Percentiles rank a stretch among this genome's conserved stretches.
Conservation (phyloP, 2,329 filamentous ascomycete genomes). For the Penicillium sp. region DNA sequence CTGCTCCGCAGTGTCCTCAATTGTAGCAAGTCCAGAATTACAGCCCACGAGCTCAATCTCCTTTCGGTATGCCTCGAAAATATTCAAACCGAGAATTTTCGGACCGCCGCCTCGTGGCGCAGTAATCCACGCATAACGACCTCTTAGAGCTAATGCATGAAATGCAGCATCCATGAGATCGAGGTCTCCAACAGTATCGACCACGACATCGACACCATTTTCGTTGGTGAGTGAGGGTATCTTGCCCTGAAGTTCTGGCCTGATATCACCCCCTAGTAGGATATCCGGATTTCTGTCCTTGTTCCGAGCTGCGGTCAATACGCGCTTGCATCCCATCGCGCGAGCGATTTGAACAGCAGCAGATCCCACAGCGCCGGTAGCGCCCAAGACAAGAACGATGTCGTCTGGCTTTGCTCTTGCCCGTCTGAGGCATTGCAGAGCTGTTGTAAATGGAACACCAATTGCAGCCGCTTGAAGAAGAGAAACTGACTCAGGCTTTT, state of each 20-base stretch:
- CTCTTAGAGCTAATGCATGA: slow-evolving; percentile 23
- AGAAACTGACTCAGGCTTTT: slow-evolving; percentile 21
- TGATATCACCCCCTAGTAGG: not conserved
- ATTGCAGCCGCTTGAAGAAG: slow-evolving; percentile 29
- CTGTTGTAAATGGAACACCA: slow-evolving; percentile 30
- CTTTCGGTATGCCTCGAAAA: slow-evolving; percentile 22
- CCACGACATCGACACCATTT: slow-evolving; percentile 19
- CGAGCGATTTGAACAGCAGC: slow-evolving; percentile 26
- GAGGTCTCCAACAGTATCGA: slow-evolving; percentile 32
- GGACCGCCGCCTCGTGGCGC: slow-evolving; percentile 20
- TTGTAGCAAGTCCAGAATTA: slow-evolving; percentile 13
- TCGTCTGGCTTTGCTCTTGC: slow-evolving; percentile 24
- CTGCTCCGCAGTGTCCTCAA: slow-evolving; percentile 15
- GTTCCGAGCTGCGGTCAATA: slow-evolving; percentile 26
- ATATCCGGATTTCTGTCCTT: slow-evolving; percentile 23
- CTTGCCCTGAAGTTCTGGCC: not conserved
- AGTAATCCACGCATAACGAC: slow-evolving; percentile 29
- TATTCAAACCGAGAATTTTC: slow-evolving; percentile 15
- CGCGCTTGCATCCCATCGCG: slow-evolving; percentile 25
- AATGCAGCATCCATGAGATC: slow-evolving; percentile 25
- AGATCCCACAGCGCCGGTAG: slow-evolving; percentile 30
- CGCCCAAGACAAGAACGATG: slow-evolving; percentile 30
- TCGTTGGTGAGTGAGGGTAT: slow-evolving; percentile 14
- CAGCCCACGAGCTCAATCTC: slow-evolving; percentile 19
- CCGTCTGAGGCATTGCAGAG: slow-evolving; percentile 21